Conservation (phyloP, 2,329 filamentous ascomycete species). For the Trichothecium sympodiale region DNA sequence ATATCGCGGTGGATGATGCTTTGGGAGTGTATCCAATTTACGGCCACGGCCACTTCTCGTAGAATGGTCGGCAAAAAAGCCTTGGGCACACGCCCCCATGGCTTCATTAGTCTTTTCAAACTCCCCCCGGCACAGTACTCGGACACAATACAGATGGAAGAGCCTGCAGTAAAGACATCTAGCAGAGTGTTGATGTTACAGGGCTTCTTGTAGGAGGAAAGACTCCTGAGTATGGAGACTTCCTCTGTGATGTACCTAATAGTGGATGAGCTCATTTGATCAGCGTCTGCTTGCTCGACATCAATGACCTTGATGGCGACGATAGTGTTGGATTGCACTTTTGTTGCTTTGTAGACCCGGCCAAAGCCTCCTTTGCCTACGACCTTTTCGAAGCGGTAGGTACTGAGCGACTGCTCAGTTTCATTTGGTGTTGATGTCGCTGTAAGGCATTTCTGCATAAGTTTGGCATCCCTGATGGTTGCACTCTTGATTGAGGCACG, state of each 20-base stretch:
- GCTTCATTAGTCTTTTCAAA: too few relatives aligned
- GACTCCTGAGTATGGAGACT: slow-evolving; percentile 55
- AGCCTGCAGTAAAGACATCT: slow-evolving; percentile 68
- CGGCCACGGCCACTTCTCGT: slow-evolving; percentile 56
- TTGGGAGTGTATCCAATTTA: slow-evolving; percentile 58
- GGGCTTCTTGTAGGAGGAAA: slow-evolving; percentile 38
- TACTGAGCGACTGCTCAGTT: too few relatives aligned
- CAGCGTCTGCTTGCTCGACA: too few relatives aligned
- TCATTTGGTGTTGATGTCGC: too few relatives aligned
- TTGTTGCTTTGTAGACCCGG: too few relatives aligned
- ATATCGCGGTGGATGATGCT: slow-evolving; percentile 88
- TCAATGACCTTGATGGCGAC: slow-evolving; percentile 79
- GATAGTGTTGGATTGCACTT: slow-evolving; percentile 37
- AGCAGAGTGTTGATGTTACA: slow-evolving; percentile 62
- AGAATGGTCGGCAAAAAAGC: slow-evolving; percentile 37
- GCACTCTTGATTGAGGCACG: too few relatives aligned
- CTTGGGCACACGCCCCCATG: too few relatives aligned
- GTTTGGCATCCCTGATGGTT: too few relatives aligned
- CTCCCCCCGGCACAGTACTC: not conserved
- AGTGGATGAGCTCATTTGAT: too few relatives aligned
- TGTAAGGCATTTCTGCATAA: too few relatives aligned
- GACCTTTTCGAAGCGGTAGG: too few relatives aligned
- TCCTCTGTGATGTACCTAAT: slow-evolving; percentile 69
- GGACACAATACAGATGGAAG: slow-evolving; percentile 43
- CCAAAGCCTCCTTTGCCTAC: too few relatives aligned